phyloP scores from a whole-genome alignment of 73 alveolate genomes.

The Symbiodinium natans region DNA sequence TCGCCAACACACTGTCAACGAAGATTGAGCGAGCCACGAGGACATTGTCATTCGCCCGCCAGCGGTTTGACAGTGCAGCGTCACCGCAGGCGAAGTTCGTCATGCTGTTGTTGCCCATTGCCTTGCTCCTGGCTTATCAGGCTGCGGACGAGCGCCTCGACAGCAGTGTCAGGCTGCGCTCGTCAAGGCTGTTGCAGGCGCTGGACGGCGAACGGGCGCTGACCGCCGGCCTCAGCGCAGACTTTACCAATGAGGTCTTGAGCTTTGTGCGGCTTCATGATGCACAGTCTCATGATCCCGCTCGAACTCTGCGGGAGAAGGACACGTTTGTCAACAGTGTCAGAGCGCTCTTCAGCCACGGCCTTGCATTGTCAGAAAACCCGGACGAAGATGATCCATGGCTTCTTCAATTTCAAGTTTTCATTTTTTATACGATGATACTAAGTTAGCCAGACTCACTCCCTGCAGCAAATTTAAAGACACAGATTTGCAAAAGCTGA shows the following conservation, averaged over 20 bases:
- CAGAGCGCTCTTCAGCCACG: background rate
- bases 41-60: background rate
- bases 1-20: background rate
- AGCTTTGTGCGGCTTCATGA: slow-evolving; percentile 1
- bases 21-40: background rate
- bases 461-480: no score
- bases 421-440: no score
- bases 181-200: background rate
- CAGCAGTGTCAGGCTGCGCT: background rate
- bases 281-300: background rate
- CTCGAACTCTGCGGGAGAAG: background rate
- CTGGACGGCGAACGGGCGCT: background rate
- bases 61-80: slow-evolving; percentile 19
- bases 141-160: background rate
- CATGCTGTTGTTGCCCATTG: background rate
- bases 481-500: no score
- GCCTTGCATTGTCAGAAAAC: background rate
- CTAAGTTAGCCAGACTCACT: no score
- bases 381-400: background rate
- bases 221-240: slow-evolving; percentile 1
- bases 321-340: background rate
- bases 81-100: slow-evolving; percentile 16
- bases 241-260: background rate
- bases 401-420: no score
- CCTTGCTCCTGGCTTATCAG: slow-evolving; percentile 34